phyloP scores from a whole-genome alignment of 805 yeast species.

The Starmerella apis region DNA sequence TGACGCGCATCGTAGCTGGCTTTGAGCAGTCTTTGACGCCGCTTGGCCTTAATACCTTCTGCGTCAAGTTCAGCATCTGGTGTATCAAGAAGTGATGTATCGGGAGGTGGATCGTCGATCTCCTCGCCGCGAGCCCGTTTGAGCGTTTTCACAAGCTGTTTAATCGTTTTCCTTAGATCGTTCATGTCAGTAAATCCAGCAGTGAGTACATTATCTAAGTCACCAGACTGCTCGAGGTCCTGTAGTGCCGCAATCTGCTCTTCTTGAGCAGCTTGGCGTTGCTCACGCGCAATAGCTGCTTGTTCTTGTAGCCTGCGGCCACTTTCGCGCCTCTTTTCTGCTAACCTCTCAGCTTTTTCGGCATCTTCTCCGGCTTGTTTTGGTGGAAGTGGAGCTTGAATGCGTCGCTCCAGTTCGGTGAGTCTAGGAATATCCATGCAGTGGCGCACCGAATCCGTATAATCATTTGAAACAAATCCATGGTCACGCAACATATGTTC shows the following conservation, averaged over 20 bases:
- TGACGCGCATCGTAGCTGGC: conserved; percentile 83
- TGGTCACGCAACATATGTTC: conserved; percentile 59
- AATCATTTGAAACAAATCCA: conserved; percentile 67
- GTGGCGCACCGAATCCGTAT: conserved; percentile 48
- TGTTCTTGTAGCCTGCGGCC: conserved; percentile 87
- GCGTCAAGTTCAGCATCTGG: conserved; percentile 77
- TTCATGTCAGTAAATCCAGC: conserved; percentile 38
- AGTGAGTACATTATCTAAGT: conserved; percentile 61
- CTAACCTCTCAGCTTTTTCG: conserved; percentile 70
- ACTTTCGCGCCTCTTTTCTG: conserved; percentile 71
- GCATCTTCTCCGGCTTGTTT: conserved; percentile 39
- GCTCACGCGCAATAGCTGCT: conserved; percentile 73
- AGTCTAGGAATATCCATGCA: conserved; percentile 53
- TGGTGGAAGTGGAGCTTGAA: conserved; percentile 73
- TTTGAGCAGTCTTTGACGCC: conserved; percentile 69
- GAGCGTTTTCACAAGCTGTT: conserved; percentile 17
- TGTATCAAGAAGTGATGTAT: conserved; percentile 57
- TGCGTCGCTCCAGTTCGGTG: conserved; percentile 57
- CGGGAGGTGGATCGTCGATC: conserved; percentile 38
- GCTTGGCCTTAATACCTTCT: conserved; percentile 75
- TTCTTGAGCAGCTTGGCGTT: conserved; percentile 79
- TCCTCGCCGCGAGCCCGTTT: conserved; percentile 40
- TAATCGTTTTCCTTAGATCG: conserved; percentile 55
- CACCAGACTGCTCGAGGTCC: conserved; percentile 59
- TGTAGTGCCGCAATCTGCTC: conserved; percentile 56